A percentile compares a stretch with the other conserved stretches of the same genome.
Evolutionary conservation across 768 basidiomycete species (phyloP).

Genomic region (Suillus lakei): DNA sequence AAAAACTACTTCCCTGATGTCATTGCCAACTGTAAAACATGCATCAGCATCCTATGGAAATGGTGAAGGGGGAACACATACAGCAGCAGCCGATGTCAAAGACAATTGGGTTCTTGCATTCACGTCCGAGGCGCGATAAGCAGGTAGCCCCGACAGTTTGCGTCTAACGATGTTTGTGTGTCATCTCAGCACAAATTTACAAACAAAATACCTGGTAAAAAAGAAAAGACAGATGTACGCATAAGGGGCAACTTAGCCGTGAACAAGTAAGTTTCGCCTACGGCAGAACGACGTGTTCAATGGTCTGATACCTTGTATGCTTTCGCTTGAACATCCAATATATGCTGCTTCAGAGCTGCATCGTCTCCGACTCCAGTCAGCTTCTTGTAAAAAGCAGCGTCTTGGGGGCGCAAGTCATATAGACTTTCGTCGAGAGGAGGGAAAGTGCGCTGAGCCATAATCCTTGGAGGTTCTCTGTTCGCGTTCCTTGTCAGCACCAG

Average conservation of each 20-base stretch:
- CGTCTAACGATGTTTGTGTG: not conserved
- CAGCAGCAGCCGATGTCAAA: conserved; percentile 48
- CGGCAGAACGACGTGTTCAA: not conserved
- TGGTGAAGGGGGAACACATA: conserved; percentile 19
- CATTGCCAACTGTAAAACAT: conserved; percentile 37
- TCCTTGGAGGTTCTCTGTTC: not conserved
- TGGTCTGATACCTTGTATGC: conserved; percentile 25
- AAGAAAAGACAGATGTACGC: not conserved
- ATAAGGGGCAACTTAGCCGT: conserved; percentile 17
- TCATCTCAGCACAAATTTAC: not conserved
- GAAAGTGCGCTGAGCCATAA: not conserved
- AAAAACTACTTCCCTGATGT: conserved; percentile 36
- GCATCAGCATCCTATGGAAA: not conserved
- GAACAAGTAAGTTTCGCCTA: not conserved
- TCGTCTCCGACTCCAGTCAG: conserved; percentile 32
- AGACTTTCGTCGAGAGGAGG: conserved; percentile 10
- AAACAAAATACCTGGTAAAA: not conserved
- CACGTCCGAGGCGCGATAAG: conserved; percentile 31
- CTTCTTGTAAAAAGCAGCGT: conserved; percentile 24
- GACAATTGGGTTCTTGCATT: conserved; percentile 37
- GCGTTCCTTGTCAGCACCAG: not conserved
- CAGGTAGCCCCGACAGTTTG: not conserved
- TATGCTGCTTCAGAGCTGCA: conserved; percentile 27
- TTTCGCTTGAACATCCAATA: conserved; percentile 29
- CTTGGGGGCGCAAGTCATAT: conserved; percentile 3